A percentile compares a stretch with the other conserved stretches of the same genome.
phyloP scores from a whole-genome alignment of 2,329 filamentous ascomycete species.

The Penicillium sclerotiorum region DNA sequence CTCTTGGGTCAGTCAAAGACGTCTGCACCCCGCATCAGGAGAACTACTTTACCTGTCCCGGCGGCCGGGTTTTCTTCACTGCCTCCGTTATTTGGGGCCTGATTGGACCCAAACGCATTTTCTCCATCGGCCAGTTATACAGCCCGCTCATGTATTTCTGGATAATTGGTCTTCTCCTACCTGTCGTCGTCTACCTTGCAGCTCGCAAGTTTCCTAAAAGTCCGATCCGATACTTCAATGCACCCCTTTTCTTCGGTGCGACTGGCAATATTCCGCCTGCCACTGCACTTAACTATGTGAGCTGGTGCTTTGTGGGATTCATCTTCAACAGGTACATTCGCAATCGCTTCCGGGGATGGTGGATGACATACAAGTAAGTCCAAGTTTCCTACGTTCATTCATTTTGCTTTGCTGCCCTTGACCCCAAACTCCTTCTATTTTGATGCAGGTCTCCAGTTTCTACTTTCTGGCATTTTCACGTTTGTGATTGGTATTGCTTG shows the following conservation, averaged over 20 bases:
- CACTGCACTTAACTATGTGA: constrained; percentile 70
- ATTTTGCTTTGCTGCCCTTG: no score
- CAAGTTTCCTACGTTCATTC: no score
- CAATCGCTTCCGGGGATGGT: constrained; percentile 69
- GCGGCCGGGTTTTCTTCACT: constrained; percentile 65
- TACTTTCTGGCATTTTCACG: no score
- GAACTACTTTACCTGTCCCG: constrained; percentile 62
- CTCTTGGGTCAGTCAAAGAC: constrained; percentile 58
- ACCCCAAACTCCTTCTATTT: not conserved
- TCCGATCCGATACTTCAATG: constrained; percentile 66
- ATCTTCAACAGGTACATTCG: constrained; percentile 71
- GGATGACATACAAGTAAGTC: constrained; percentile 69
- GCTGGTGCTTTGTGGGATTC: constrained; percentile 69
- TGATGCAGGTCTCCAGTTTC: no score
- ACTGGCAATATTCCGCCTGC: constrained; percentile 67
- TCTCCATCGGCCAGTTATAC: constrained; percentile 65
- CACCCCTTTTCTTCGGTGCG: constrained; percentile 69
- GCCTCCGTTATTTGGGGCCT: constrained; percentile 73
- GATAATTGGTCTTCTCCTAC: constrained; percentile 65
- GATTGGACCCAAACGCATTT: constrained; percentile 71
- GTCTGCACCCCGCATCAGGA: constrained; percentile 64
- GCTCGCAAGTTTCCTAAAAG: constrained; percentile 65
- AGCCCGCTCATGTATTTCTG: constrained; percentile 69
- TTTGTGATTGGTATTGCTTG: no score
- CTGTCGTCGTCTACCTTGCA: constrained; percentile 63